phyloP scores from a whole-genome alignment of 306 rosid genomes.

The Macrotyloma uniflorum region DNA sequence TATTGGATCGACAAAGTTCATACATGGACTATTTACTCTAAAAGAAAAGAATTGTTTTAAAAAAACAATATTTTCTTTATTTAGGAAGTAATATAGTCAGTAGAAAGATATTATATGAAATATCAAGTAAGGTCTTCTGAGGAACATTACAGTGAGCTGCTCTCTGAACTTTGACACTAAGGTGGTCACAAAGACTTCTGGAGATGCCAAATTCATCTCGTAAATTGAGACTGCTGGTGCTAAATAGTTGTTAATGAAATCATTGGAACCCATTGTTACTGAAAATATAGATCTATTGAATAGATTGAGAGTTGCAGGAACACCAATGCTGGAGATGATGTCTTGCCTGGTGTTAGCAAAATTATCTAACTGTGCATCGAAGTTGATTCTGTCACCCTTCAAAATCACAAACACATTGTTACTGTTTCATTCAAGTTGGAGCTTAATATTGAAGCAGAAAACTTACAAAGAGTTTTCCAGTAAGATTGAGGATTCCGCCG shows the following conservation, averaged over 20 bases:
- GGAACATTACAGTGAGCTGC: conserved; percentile 54
- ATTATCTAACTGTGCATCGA: conserved; percentile 64
- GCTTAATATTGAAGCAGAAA: conserved; percentile 23
- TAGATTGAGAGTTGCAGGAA: conserved; percentile 40
- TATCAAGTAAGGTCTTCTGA: background rate
- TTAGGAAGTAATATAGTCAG: background rate
- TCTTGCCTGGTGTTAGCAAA: conserved; percentile 72
- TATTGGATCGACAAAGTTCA: too few species aligned
- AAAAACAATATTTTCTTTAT: background rate
- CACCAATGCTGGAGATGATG: conserved; percentile 60
- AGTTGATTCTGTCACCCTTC: conserved; percentile 65
- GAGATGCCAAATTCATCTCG: conserved; percentile 41
- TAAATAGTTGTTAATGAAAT: conserved; percentile 71
- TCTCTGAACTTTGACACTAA: conserved; percentile 55
- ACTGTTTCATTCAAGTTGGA: background rate
- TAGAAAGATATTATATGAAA: background rate
- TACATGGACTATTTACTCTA: background rate
- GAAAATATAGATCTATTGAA: conserved; percentile 49
- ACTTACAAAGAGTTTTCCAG: conserved; percentile 62
- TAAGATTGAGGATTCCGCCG: conserved; percentile 65
- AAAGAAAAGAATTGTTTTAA: background rate
- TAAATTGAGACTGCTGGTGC: conserved; percentile 44
- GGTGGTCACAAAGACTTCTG: conserved; percentile 50
- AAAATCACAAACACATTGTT: background rate
- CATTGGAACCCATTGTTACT: conserved; percentile 68